Evolutionary conservation across 2,329 filamentous ascomycete species (phyloP).

Genomic region (Uncinocarpus reesii): DNA sequence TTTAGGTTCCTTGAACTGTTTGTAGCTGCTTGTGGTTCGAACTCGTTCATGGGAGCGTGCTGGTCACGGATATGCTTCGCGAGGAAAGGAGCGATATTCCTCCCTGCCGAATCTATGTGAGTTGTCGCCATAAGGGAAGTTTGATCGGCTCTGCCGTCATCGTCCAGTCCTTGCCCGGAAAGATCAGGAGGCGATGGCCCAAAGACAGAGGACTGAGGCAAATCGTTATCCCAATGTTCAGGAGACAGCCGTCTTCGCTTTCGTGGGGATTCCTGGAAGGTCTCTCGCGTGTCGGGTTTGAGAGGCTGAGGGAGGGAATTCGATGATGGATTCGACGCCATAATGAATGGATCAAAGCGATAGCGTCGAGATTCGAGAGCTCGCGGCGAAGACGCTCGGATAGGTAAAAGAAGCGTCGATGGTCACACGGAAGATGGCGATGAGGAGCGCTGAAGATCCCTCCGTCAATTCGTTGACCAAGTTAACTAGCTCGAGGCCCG

Average conservation of each 20-base stretch:
- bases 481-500: too few relatives aligned
- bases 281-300: background rate
- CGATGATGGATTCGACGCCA: conserved; percentile 5
- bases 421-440: too few relatives aligned
- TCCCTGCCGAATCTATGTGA: conserved; percentile 39
- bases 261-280: conserved; percentile 14
- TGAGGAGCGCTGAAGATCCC: too few relatives aligned
- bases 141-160: background rate
- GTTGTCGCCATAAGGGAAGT: background rate
- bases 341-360: too few relatives aligned
- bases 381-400: background rate
- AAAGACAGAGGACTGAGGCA: background rate
- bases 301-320: background rate
- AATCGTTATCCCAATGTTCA: background rate
- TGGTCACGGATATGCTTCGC: conserved; percentile 75
- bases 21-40: conserved; percentile 13
- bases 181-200: background rate
- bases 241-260: conserved; percentile 17
- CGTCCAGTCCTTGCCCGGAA: background rate
- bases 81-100: conserved; percentile 72
- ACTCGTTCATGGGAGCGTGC: conserved; percentile 52
- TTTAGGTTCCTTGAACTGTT: conserved; percentile 46
- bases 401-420: too few relatives aligned
- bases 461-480: too few relatives aligned
- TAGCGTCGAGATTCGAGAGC: too few relatives aligned